A percentile compares a stretch with the other conserved stretches of the same genome.
phyloP scores from a whole-genome alignment of 257 asterid species.

The Solanum sitiens region DNA sequence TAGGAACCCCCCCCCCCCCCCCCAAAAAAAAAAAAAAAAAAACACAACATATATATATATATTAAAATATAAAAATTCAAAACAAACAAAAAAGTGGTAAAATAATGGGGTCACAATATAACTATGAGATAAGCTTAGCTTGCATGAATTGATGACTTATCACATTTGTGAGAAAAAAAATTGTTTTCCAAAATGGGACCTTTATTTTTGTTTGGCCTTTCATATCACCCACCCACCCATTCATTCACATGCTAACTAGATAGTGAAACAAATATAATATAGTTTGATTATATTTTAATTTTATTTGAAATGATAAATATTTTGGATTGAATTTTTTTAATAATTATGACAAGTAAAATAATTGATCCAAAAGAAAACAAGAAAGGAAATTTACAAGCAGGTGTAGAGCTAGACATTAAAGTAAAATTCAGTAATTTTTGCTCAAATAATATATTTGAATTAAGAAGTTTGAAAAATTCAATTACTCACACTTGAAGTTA shows the following conservation, averaged over 20 bases:
- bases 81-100: neutral
- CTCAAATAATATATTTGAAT: no score
- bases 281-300: neutral
- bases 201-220: neutral
- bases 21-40: no score
- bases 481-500: no score
- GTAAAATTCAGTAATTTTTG: no score
- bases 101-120: neutral
- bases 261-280: neutral
- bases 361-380: neutral
- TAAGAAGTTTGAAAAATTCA: no score
- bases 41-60: no score
- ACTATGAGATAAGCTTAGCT: neutral
- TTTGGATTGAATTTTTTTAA: neutral
- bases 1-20: neutral
- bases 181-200: neutral
- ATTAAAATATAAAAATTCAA: neutral
- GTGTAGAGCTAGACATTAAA: neutral
- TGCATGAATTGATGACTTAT: neutral
- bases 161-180: neutral
- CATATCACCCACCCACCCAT: neutral
- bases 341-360: neutral
- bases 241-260: neutral
- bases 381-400: neutral
- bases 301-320: neutral